Evolutionary conservation across 345 rosid genomes (phyloP), one percentile per base, ranked within the genome.

Genomic region (Brassica incana): DNA sequence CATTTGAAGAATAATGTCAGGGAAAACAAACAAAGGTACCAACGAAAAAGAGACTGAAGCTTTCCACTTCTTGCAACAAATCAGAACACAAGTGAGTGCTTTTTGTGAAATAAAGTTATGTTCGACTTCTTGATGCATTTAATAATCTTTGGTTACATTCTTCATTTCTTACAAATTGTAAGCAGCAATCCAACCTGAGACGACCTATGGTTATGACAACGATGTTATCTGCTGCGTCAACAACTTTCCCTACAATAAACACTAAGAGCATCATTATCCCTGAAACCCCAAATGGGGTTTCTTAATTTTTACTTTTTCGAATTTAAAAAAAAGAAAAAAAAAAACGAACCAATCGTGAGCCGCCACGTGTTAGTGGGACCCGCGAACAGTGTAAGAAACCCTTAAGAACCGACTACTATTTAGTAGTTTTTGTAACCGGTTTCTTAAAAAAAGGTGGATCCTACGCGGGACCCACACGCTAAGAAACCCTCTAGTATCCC

Each of bases 61-160:
- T 85, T 95, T 85, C 20, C 94, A 93, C 70, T 88, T 95, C 76
- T 87, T 89, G 74, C 90, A 87, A 65, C 99, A 93, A 85, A 95
- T 95, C 56, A 86, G 94, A 85, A 63, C 84, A 64, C 89, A 93
- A 85, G 99, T 56, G 67, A 43, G 32, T 74, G 68, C 33, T 16
- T 50, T 67, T 43, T 30, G 2, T n/a, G 63, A 4, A 12, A 59
- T 9, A 61, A 73, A 59, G 54, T 33, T 54, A 3, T 64, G 18
- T 80, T 71, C 32, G 11, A 43, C 15, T 69, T 75, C 72, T 76
- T 63, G 63, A 65, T 80, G 70, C 30, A 3, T 16, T 2, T 43
- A 30, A 18, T 54, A 10, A 58, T 54, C 58, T 64, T 70, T 50
- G 56, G 56, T 12, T 50, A 45, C 15, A 45, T 10, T 45, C n/a